A percentile compares a stretch with the other conserved stretches of the same genome.
Conservation (phyloP, 495 filamentous ascomycete species). For the Cercophora newfieldiana region DNA sequence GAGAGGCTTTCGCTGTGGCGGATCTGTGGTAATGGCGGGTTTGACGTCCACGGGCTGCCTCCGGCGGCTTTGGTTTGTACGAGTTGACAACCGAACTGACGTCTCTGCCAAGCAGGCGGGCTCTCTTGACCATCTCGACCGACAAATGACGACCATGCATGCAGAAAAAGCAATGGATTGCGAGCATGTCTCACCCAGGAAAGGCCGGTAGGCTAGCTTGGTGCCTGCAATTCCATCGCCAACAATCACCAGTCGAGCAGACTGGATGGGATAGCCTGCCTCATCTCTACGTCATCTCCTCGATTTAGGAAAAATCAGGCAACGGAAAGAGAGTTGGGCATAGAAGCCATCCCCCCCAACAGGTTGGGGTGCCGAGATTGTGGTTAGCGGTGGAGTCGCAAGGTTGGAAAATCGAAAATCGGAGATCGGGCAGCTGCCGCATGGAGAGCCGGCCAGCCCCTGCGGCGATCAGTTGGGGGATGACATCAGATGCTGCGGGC, state of each 20-base stretch:
- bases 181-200: conserved; percentile 16
- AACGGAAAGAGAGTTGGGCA: neutral
- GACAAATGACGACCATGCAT: conserved; percentile 8
- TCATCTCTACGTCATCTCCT: neutral
- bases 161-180: conserved; percentile 14
- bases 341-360: neutral
- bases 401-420: conserved; percentile 1
- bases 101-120: neutral
- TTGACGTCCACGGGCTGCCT: neutral
- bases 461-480: neutral
- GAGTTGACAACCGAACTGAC: neutral
- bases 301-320: neutral
- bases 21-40: neutral
- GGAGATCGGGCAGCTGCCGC: conserved; percentile 13
- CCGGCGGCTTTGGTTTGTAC: neutral
- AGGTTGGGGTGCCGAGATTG: neutral
- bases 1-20: too few species aligned
- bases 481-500: conserved; percentile 8
- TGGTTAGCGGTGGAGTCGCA: neutral
- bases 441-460: neutral
- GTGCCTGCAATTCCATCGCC: neutral
- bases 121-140: neutral
- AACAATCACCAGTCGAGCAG: neutral
- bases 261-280: neutral
- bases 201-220: conserved; percentile 5